Base-by-base conservation (phyloP, 2,329 filamentous ascomycete genomes). In the Botrytis sinoallii region DNA sequence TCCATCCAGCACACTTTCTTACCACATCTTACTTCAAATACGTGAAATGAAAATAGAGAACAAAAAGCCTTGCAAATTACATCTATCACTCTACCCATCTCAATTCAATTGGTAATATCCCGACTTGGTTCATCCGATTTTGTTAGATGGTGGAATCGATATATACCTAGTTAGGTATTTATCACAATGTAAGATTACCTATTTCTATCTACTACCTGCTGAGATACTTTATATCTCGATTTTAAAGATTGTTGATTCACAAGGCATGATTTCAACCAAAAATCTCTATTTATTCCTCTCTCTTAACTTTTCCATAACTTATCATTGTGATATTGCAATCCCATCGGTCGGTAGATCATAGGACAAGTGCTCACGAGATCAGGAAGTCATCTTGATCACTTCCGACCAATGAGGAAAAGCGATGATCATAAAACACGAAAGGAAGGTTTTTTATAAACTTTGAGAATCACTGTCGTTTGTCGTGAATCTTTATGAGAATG, bases 351-450 rank as follows among this genome's bases (percentile, higher is more conserved):
- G 14, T n/a, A 42, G 60, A 63, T 63, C 60, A 63, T n/a, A 63
- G 35, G 60, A n/a, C 60, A 42, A 63, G 38, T n/a, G 60, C 35
- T 63, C 35, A 63, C 60, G 35, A 42, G 60, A 63, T 63, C 60
- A 63, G 20, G 16, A 63, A 42, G 38, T 63, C 14, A 35, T 63
- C 60, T 63, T 42, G 59, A 63, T n/a, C 14, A 40, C 25, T 63
- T 10, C 60, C 25, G 38, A 63, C 60, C 60, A 63, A 63, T 29
- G 10, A 22, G 18, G 5, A 64, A 20, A 14, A 20, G 16, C 38
- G 25, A 57, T 14, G n/a, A 29, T 57, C 6, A 9, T 9, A 29
- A 18, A 57, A 63, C 3, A 18, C 35, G 22, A 40, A 22, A 38
- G 38, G 38, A 63, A n/a, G n/a, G 9, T 40, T 40, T 40, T 5